These are phyloP conservation scores for Platanthera guangdongensis DNA, from an alignment of 106 monocot genomes.

Conservation along the genomic window DNA sequence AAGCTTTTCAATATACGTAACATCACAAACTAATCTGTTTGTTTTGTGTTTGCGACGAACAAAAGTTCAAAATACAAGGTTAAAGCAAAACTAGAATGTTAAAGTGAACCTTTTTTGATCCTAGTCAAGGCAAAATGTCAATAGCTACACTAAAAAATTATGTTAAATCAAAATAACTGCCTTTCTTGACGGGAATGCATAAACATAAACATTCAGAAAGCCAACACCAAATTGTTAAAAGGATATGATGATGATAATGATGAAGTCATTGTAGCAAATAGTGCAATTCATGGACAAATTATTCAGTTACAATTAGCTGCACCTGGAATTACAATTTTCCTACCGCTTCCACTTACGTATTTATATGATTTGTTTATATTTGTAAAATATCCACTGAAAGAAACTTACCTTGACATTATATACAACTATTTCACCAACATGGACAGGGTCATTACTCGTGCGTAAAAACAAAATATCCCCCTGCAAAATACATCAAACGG, in stretches of 20 bases:
- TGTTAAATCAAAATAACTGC: background rate
- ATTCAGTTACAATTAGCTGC: background rate
- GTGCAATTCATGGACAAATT: background rate
- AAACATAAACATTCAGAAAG: background rate
- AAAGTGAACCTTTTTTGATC: background rate
- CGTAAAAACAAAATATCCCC: constrained; percentile 57
- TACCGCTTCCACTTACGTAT: background rate
- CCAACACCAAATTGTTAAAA: background rate
- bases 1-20: background rate
- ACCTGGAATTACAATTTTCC: background rate
- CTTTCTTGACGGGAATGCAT: background rate
- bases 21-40: background rate
- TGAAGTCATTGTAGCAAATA: background rate
- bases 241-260: no score
- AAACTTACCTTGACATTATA: constrained; percentile 48
- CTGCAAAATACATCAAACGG: constrained; percentile 20
- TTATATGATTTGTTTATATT: constrained; percentile 4
- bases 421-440: constrained; percentile 54
- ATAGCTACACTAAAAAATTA: background rate
- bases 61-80: background rate
- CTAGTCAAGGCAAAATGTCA: background rate
- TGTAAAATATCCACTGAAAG: background rate
- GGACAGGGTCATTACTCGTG: constrained; percentile 53
- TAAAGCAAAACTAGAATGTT: background rate
- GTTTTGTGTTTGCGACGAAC: background rate